These are phyloP conservation scores for Phytophthora idaei DNA, from an alignment of 352 stramenopile species.

Conservation along the genomic window DNA sequence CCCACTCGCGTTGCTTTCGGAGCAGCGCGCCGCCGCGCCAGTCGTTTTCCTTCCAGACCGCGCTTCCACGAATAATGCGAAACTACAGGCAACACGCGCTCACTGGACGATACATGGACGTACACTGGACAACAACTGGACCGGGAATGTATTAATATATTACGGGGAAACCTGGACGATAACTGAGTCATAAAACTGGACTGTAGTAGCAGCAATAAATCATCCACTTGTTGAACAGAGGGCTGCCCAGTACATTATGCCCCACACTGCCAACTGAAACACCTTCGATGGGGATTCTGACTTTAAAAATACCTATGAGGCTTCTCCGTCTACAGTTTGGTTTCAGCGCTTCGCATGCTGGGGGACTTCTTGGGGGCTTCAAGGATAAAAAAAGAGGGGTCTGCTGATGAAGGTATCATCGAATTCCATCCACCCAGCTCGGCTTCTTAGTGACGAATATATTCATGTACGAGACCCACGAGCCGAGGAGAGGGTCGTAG, in stretches of 20 bases:
- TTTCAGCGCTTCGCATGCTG: neutral
- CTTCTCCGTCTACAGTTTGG: neutral
- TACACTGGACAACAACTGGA: no score
- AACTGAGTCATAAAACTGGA: no score
- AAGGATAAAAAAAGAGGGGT: neutral
- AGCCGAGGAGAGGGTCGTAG: neutral
- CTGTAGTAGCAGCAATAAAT: neutral
- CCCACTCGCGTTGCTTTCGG: no score
- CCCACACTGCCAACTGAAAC: neutral
- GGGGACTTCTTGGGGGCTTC: neutral
- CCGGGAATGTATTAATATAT: no score
- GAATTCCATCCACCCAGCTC: neutral
- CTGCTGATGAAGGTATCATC: neutral
- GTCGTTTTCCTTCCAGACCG: no score
- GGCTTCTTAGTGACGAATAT: neutral
- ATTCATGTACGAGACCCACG: neutral
- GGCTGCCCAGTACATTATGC: neutral
- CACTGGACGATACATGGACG: no score
- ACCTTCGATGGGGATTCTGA: neutral
- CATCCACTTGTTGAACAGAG: neutral
- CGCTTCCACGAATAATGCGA: no score
- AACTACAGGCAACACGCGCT: no score
- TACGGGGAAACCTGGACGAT: no score
- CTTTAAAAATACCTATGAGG: neutral
- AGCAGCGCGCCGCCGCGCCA: no score